Evolutionary conservation across 306 rosid genomes (phyloP).

Genomic region (Rosa multiflora): DNA sequence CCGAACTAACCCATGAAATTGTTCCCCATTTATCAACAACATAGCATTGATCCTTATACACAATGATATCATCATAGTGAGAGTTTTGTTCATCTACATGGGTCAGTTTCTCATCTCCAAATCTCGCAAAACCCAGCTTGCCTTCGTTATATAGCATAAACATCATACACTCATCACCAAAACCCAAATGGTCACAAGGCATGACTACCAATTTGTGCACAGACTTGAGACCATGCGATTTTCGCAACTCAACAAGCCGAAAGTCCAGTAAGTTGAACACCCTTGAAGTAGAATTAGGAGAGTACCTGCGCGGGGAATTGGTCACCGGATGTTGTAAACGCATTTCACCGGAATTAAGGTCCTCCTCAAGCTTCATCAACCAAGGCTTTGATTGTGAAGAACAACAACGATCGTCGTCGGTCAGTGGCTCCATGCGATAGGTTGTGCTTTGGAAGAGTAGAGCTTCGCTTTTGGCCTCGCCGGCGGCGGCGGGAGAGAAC

Average conservation of each 20-base stretch:
- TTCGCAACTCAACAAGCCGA: slow-evolving; percentile 34
- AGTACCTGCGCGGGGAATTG: slow-evolving; percentile 14
- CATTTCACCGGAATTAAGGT: slow-evolving; percentile 17
- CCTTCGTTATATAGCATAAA: slow-evolving; percentile 20
- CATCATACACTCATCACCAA: neutral
- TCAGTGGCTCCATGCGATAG: slow-evolving; percentile 31
- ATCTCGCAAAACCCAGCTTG: slow-evolving; percentile 9
- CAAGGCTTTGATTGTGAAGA: neutral
- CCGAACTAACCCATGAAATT: slow-evolving; percentile 33
- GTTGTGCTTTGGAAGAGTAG: slow-evolving; percentile 27
- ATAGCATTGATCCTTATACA: slow-evolving; percentile 33
- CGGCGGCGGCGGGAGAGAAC: slow-evolving; percentile 8
- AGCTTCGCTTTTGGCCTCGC: neutral
- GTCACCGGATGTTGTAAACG: slow-evolving; percentile 40
- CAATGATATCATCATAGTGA: slow-evolving; percentile 32
- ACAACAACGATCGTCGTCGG: neutral
- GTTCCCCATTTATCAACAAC: slow-evolving; percentile 39
- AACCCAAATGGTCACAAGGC: neutral
- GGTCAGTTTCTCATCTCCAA: slow-evolving; percentile 20
- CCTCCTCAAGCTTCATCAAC: slow-evolving; percentile 37
- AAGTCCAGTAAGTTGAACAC: slow-evolving; percentile 30
- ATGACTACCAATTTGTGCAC: slow-evolving; percentile 17
- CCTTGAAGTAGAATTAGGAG: neutral
- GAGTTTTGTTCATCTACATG: slow-evolving; percentile 13
- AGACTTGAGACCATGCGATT: slow-evolving; percentile 26